Evolutionary conservation across 225 moss, liverwort and hornwort genomes (phyloP).

Genomic region (Ulota crispa): DNA sequence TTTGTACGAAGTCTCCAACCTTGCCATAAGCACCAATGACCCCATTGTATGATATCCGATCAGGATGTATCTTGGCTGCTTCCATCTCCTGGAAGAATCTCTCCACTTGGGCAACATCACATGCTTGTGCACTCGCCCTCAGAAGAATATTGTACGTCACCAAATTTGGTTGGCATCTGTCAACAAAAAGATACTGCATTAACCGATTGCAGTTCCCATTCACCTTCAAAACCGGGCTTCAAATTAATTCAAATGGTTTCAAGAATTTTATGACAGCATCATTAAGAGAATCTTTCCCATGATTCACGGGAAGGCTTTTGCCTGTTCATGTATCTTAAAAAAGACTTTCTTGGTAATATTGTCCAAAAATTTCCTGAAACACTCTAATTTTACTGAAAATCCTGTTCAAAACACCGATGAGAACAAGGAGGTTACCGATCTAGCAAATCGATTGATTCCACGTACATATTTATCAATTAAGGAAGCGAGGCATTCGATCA

Average conservation of each 20-base stretch:
- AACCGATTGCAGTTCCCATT: conserved; percentile 6
- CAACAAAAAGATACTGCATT: neutral
- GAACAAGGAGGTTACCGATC: neutral
- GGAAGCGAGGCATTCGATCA: conserved; percentile 8
- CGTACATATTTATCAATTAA: neutral
- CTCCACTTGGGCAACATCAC: conserved; percentile 51
- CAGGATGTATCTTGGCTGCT: conserved; percentile 50
- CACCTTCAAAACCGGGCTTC: neutral
- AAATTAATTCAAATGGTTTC: neutral
- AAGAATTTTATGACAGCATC: neutral
- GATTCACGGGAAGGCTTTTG: neutral
- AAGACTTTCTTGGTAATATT: neutral
- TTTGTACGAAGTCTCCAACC: conserved; percentile 60
- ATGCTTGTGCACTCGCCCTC: conserved; percentile 76
- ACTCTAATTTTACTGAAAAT: neutral
- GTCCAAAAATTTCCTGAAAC: neutral
- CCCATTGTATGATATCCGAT: conserved; percentile 80
- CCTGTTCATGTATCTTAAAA: neutral
- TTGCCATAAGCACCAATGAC: conserved; percentile 88
- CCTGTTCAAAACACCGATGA: neutral
- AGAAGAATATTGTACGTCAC: conserved; percentile 91
- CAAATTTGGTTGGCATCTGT: conserved; percentile 76
- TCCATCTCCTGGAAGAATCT: conserved; percentile 73
- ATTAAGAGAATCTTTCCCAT: neutral
- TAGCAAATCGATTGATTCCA: conserved; percentile 5